Conservation (phyloP, 2,329 filamentous ascomycete species). For the Aspergillus glaucus region DNA sequence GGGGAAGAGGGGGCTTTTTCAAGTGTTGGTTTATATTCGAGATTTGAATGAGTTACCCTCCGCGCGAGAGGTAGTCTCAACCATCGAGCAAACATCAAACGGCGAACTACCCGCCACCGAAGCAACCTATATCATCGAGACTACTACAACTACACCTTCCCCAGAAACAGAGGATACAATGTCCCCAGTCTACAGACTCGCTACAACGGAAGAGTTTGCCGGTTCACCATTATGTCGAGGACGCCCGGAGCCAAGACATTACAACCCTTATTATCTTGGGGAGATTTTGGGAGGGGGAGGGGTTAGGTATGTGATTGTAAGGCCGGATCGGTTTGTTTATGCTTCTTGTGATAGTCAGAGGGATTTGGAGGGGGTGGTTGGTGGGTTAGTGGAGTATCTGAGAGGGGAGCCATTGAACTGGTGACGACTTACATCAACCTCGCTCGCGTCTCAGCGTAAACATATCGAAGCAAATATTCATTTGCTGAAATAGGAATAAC, state of each 20-base stretch:
- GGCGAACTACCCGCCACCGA: conserved; percentile 2
- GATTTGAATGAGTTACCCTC: background rate
- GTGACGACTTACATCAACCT: too few species aligned
- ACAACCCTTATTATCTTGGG: conserved; percentile 21
- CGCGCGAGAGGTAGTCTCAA: background rate
- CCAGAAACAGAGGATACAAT: background rate
- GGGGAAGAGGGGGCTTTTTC: conserved; percentile 24
- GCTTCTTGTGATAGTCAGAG: conserved; percentile 19
- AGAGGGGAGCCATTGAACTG: too few species aligned
- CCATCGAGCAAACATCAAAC: conserved; percentile 3
- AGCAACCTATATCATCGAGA: conserved; percentile 8
- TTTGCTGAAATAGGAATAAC: too few species aligned
- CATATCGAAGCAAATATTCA: too few species aligned
- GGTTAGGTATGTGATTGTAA: conserved; percentile 24
- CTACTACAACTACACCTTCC: background rate
- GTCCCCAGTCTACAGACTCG: conserved; percentile 14
- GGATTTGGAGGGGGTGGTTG: conserved; percentile 13
- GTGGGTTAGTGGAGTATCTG: background rate
- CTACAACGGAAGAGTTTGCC: conserved; percentile 24
- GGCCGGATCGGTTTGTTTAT: conserved; percentile 31
- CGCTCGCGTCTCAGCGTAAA: too few species aligned
- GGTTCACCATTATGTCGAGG: conserved; percentile 19
- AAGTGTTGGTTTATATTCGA: conserved; percentile 24
- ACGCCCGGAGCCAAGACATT: conserved; percentile 23
- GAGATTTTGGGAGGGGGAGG: conserved; percentile 10